Evolutionary conservation across 1,284 basidiomycete genomes (phyloP).

Genomic region (Ganoderma meredithae): DNA sequence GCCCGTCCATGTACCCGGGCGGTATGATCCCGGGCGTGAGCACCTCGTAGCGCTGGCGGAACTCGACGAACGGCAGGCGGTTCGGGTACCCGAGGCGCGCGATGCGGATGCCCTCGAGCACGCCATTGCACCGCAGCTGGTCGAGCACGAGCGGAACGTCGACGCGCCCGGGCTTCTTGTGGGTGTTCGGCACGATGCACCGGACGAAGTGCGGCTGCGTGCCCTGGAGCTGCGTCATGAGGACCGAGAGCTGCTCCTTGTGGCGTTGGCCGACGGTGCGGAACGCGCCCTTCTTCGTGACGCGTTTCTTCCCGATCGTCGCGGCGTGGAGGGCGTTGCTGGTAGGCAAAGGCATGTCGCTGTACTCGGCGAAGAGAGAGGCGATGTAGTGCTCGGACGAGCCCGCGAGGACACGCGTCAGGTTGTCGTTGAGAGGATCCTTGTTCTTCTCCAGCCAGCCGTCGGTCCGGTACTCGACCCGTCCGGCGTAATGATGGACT

Average conservation of each 20-base stretch:
- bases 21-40: constrained; percentile 94
- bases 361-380: constrained; percentile 86
- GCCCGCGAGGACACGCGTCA: constrained; percentile 87
- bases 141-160: constrained; percentile 96
- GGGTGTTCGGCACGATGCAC: constrained; percentile 95
- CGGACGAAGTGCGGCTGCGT: constrained; percentile 99
- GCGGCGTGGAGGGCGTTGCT: constrained; percentile 50
- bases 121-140: constrained; percentile 98
- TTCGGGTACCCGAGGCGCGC: constrained; percentile 98
- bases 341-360: constrained; percentile 49
- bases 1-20: constrained; percentile 95
- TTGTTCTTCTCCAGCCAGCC: constrained; percentile 99
- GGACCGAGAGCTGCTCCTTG: constrained; percentile 92
- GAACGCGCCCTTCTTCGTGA: constrained; percentile 95
- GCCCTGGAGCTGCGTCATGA: constrained; percentile 92
- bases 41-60: constrained; percentile 96
- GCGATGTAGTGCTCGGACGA: constrained; percentile 89
- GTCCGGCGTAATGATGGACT: constrained; percentile 96
- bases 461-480: constrained; percentile 95
- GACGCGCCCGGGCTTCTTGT: constrained; percentile 92
- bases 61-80: constrained; percentile 95
- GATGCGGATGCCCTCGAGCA: constrained; percentile 98
- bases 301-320: constrained; percentile 74
- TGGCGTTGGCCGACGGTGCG: constrained; percentile 95
- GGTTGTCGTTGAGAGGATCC: constrained; percentile 97